Conservation (phyloP, 169 alveolate genomes). For the Cryptosporidium sp. region DNA sequence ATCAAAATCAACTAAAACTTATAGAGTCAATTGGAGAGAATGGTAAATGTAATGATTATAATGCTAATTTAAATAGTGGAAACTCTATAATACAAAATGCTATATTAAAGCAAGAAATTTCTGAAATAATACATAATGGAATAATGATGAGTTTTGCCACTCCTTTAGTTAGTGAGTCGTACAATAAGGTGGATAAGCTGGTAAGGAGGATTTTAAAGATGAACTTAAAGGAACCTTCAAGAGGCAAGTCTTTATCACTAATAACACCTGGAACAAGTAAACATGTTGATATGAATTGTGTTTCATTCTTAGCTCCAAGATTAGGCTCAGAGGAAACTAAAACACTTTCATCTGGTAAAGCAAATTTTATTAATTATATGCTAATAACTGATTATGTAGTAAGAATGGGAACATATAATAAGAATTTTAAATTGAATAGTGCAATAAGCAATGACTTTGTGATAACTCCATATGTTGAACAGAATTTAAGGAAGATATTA, state of each 20-base stretch:
- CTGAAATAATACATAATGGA: slow-evolving; percentile 72
- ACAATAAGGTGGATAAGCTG: slow-evolving; percentile 15
- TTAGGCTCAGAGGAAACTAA: neutral
- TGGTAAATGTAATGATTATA: neutral
- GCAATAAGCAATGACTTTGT: slow-evolving; percentile 85
- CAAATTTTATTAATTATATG: slow-evolving; percentile 7
- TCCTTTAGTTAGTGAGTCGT: slow-evolving; percentile 68
- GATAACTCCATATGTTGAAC: slow-evolving; percentile 89
- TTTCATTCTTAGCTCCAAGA: neutral
- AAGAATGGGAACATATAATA: slow-evolving; percentile 64
- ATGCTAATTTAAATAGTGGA: slow-evolving; percentile 1
- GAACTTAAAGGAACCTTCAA: neutral
- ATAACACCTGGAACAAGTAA: neutral
- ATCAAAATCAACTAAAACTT: slow-evolving; percentile 8
- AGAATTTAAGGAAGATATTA: slow-evolving; percentile 89
- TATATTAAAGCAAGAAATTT: slow-evolving; percentile 2
- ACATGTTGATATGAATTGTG: neutral
- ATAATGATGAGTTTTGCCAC: slow-evolving; percentile 81
- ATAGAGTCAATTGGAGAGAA: neutral
- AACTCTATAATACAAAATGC: slow-evolving; percentile 20
- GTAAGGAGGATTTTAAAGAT: slow-evolving; percentile 16
- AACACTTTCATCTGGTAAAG: neutral
- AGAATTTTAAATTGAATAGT: slow-evolving; percentile 73
- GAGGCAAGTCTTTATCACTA: neutral
- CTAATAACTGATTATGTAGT: slow-evolving; percentile 64